These are phyloP conservation scores for Yarrowia divulgata DNA, from an alignment of 805 yeast species.

Conservation along the genomic window DNA sequence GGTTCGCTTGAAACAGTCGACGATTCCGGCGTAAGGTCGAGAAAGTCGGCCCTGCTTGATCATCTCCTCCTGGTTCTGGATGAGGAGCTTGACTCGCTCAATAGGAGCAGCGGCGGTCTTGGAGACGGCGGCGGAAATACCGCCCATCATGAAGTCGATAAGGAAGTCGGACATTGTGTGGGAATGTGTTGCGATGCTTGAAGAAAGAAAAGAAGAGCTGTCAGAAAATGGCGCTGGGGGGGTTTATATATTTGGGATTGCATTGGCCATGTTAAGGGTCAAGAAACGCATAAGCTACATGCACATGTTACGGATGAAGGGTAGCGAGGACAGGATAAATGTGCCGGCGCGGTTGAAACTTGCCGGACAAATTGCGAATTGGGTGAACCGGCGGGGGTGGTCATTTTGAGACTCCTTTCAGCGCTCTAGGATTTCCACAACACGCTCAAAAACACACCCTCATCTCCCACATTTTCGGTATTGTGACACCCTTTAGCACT, in stretches of 20 bases:
- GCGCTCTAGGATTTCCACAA: not conserved
- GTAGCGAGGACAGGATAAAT: too few species aligned
- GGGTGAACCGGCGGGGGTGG: not conserved
- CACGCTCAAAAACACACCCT: not conserved
- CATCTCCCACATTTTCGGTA: not conserved
- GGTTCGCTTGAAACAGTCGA: slow-evolving; percentile 93
- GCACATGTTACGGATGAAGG: not conserved
- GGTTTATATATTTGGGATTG: slow-evolving; percentile 22
- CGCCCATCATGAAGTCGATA: slow-evolving; percentile 71
- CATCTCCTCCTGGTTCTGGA: slow-evolving; percentile 99
- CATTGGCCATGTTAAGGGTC: too few species aligned
- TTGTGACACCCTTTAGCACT: not conserved
- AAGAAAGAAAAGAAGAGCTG: not conserved
- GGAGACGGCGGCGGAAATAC: slow-evolving; percentile 98
- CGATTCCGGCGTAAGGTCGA: slow-evolving; percentile 85
- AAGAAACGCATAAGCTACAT: too few species aligned
- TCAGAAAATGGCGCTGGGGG: slow-evolving; percentile 15
- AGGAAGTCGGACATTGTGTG: slow-evolving; percentile 44
- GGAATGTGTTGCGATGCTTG: slow-evolving; percentile 13
- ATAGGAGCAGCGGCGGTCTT: slow-evolving; percentile 98
- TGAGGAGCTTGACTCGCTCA: slow-evolving; percentile 94
- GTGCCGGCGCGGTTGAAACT: not conserved
- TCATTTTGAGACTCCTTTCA: not conserved
- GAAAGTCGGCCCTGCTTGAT: slow-evolving; percentile 95
- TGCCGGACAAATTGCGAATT: not conserved